Percentiles rank a stretch among this genome's conserved stretches.
phyloP scores from a whole-genome alignment of 2,329 filamentous ascomycete genomes.

The Aspergillus thermomutatus region DNA sequence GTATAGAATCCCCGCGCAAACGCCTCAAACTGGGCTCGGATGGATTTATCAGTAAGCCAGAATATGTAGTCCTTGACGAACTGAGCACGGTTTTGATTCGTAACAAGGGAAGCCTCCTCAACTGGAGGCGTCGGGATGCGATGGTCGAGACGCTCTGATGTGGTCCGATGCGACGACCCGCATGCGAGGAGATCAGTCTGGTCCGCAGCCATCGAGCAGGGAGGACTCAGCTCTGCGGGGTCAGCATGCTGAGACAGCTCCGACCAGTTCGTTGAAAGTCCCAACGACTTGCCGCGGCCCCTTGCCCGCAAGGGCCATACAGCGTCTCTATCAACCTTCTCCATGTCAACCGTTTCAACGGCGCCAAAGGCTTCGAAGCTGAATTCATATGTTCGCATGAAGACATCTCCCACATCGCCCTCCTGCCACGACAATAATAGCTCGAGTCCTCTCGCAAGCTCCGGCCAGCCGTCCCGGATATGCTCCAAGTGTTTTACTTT shows the following conservation, averaged over 20 bases:
- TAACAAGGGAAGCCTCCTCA: slow-evolving; percentile 68
- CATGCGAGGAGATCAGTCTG: slow-evolving; percentile 6
- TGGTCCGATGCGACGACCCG: slow-evolving; percentile 11
- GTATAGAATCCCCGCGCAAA: slow-evolving; percentile 78
- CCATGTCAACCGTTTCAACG: slow-evolving; percentile 55
- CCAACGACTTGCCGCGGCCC: not conserved
- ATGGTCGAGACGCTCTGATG: slow-evolving; percentile 21
- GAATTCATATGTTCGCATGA: slow-evolving; percentile 83
- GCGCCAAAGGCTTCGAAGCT: slow-evolving; percentile 60
- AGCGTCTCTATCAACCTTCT: slow-evolving; percentile 37
- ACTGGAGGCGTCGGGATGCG: slow-evolving; percentile 27
- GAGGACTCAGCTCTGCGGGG: slow-evolving; percentile 14
- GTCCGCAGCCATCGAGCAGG: slow-evolving; percentile 22
- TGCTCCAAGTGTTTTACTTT: slow-evolving; percentile 68
- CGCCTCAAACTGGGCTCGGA: slow-evolving; percentile 72
- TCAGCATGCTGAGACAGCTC: slow-evolving; percentile 20
- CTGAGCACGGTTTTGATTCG: slow-evolving; percentile 69
- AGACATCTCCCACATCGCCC: slow-evolving; percentile 75
- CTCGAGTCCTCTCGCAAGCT: slow-evolving; percentile 70
- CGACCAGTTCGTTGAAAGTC: slow-evolving; percentile 19
- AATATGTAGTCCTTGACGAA: slow-evolving; percentile 83
- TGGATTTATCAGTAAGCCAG: slow-evolving; percentile 75
- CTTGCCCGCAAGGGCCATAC: slow-evolving; percentile 29
- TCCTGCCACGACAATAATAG: slow-evolving; percentile 75
- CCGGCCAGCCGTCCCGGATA: slow-evolving; percentile 84